Percentiles rank a stretch among this genome's conserved stretches.
Conservation (phyloP, 1,139 yeast genomes). For the Kazachstania sp. region DNA sequence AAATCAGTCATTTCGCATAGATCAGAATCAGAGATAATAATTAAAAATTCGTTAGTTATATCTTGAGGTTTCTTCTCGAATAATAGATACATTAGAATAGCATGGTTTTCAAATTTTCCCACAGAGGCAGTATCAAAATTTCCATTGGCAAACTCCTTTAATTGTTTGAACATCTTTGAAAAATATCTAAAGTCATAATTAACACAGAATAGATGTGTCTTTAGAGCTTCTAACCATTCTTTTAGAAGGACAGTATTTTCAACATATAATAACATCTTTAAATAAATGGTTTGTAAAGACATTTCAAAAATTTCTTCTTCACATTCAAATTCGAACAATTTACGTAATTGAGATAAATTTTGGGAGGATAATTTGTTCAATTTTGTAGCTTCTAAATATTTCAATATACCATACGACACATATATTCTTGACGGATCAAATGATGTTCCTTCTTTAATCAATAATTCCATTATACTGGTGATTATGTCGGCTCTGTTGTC, state of each 20-base stretch:
- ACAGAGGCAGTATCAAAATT: background rate
- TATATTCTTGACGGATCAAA: constrained; percentile 71
- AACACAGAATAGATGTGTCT: constrained; percentile 15
- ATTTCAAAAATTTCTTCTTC: constrained; percentile 54
- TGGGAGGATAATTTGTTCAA: constrained; percentile 12
- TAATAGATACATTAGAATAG: background rate
- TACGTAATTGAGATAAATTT: constrained; percentile 31
- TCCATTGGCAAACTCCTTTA: constrained; percentile 13
- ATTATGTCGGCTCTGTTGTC: constrained; percentile 26
- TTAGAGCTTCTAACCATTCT: constrained; percentile 32
- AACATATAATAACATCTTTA: constrained; percentile 38
- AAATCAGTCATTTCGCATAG: background rate
- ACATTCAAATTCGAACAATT: constrained; percentile 44
- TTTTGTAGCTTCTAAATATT: constrained; percentile 38
- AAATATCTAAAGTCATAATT: constrained; percentile 15
- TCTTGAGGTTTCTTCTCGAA: background rate
- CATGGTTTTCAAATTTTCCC: background rate
- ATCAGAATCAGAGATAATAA: background rate
- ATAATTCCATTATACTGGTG: constrained; percentile 36
- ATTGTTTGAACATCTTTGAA: constrained; percentile 12
- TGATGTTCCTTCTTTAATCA: constrained; percentile 42
- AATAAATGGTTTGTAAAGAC: constrained; percentile 43
- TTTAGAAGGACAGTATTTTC: constrained; percentile 22
- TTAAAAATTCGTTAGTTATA: background rate
- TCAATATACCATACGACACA: constrained; percentile 47